These are phyloP conservation scores for Scheffersomyces ergatensis DNA, from an alignment of 805 yeast genomes.

Conservation along the genomic window DNA sequence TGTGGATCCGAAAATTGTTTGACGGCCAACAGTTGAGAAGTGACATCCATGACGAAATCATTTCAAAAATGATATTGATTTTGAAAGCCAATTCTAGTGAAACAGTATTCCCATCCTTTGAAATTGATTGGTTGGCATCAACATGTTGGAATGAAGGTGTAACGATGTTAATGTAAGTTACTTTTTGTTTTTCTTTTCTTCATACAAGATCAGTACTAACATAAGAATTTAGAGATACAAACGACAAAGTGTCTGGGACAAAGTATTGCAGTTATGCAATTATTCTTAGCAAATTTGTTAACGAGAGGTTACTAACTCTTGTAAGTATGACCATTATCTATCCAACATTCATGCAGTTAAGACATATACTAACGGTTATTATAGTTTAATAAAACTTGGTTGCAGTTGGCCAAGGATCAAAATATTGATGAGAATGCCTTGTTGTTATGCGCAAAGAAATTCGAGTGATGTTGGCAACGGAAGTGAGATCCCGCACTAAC, in stretches of 20 bases:
- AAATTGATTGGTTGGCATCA: slow-evolving; percentile 5
- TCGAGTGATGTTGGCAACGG: slow-evolving; percentile 1
- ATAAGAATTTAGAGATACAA: background rate
- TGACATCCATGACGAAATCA: background rate
- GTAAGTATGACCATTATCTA: background rate
- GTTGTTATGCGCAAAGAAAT: background rate
- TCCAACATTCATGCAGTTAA: too few relatives aligned
- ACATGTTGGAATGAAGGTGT: slow-evolving; percentile 3
- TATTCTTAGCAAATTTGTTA: slow-evolving; percentile 3
- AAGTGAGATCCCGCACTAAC: slow-evolving; percentile 2
- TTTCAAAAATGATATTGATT: background rate
- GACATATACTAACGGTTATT: slow-evolving; percentile 1
- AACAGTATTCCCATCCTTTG: slow-evolving; percentile 2
- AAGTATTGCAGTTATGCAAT: slow-evolving; percentile 1
- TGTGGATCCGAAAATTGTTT: background rate
- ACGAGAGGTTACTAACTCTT: slow-evolving; percentile 2
- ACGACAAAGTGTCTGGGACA: background rate
- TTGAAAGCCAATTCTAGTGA: background rate
- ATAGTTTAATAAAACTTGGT: slow-evolving; percentile 3
- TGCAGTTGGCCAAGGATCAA: slow-evolving; percentile 1
- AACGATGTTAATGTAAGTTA: slow-evolving; percentile 1
- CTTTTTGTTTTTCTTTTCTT: background rate
- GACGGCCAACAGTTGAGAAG: background rate
- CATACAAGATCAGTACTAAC: background rate
- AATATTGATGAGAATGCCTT: background rate